Evolutionary conservation across 2,329 filamentous ascomycete genomes (phyloP).

Genomic region (Podosphaera fusca): DNA sequence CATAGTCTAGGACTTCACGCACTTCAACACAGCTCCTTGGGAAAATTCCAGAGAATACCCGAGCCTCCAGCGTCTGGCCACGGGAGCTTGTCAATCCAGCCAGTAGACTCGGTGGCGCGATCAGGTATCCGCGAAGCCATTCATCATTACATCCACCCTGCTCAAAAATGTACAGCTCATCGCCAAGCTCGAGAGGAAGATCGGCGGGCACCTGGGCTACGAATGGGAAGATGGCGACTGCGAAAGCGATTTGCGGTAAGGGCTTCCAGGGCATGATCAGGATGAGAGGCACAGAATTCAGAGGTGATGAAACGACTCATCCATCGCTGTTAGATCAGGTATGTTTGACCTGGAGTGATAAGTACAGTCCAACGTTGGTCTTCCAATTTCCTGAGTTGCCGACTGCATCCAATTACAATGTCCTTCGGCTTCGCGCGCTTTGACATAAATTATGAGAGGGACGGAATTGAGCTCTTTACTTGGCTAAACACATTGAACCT

Average conservation of each 20-base stretch:
- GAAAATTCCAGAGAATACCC: slow-evolving; percentile 97
- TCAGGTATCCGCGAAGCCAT: slow-evolving; percentile 89
- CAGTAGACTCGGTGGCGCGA: slow-evolving; percentile 79
- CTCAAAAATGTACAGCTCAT: slow-evolving; percentile 97
- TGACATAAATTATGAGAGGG: too few relatives aligned
- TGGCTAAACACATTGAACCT: too few relatives aligned
- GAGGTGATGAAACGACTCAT: background rate
- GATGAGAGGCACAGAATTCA: background rate
- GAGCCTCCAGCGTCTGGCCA: slow-evolving; percentile 79
- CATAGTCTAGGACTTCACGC: slow-evolving; percentile 68
- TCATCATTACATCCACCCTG: slow-evolving; percentile 65
- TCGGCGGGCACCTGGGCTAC: slow-evolving; percentile 68
- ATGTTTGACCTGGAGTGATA: background rate
- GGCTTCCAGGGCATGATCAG: slow-evolving; percentile 77
- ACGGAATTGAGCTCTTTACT: too few relatives aligned
- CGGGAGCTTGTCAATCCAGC: slow-evolving; percentile 77
- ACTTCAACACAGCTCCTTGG: slow-evolving; percentile 87
- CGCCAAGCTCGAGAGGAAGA: slow-evolving; percentile 86
- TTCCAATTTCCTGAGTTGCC: too few relatives aligned
- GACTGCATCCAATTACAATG: too few relatives aligned
- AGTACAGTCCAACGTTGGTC: too few relatives aligned
- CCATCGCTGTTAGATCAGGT: background rate
- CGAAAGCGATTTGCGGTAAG: slow-evolving; percentile 90
- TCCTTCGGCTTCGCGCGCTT: too few relatives aligned
- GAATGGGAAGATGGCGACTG: slow-evolving; percentile 89